Percentiles rank a stretch among this genome's conserved stretches.
These are phyloP conservation scores for Silybum marianum DNA, from an alignment of 129 eudicot species.

Conservation along the genomic window DNA sequence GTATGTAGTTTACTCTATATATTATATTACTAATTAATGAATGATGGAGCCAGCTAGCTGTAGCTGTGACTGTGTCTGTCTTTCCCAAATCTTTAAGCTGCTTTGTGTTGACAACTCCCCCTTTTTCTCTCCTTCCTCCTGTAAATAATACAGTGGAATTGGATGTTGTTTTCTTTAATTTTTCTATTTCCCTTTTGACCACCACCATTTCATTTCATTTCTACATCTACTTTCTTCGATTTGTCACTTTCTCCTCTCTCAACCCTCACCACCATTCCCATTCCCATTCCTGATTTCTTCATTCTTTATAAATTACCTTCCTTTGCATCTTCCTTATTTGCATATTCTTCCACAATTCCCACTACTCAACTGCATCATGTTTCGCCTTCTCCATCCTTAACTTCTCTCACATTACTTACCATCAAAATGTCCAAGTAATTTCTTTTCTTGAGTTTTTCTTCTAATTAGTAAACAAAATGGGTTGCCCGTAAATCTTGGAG, in stretches of 20 bases:
- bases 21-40: not conserved
- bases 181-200: conserved; percentile 24
- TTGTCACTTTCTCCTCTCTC: not conserved
- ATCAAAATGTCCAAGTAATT: not conserved
- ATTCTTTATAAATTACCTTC: conserved; percentile 38
- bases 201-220: conserved; percentile 31
- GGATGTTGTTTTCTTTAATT: conserved; percentile 33
- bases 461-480: not conserved
- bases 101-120: conserved; percentile 27
- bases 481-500: conserved; percentile 3
- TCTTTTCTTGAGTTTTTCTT: not conserved
- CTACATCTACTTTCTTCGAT: conserved; percentile 26
- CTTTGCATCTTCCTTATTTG: conserved; percentile 16
- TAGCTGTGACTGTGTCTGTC: conserved; percentile 22
- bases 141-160: conserved; percentile 29
- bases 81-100: conserved; percentile 27
- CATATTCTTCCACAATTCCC: not conserved
- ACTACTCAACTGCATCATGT: not conserved
- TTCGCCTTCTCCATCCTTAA: not conserved
- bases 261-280: conserved; percentile 11
- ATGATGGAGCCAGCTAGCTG: conserved; percentile 25
- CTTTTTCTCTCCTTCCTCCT: no score
- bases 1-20: no score
- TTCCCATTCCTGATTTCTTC: not conserved
- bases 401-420: not conserved